Percentiles rank a stretch among this genome's conserved stretches.
Evolutionary conservation across 164 flowering plant genomes (phyloP).

Genomic region (Kalanchoe fedtschenkoi): DNA sequence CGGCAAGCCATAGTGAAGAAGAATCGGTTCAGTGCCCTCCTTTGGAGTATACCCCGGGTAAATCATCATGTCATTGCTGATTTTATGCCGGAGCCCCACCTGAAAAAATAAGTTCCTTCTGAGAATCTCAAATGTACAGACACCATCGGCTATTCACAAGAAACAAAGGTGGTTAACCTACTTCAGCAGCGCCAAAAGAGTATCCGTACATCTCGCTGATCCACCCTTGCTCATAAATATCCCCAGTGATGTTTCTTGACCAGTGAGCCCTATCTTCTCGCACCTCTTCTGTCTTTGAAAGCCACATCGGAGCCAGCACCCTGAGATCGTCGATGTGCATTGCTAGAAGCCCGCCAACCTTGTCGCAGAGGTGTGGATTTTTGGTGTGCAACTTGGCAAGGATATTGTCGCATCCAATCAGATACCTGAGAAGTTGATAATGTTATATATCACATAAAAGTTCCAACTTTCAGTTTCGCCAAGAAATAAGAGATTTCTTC

Average conservation of each 20-base stretch:
- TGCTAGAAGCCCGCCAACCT: constrained; percentile 92
- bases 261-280: constrained; percentile 91
- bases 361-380: constrained; percentile 90
- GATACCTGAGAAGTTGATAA: constrained; percentile 42
- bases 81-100: constrained; percentile 94
- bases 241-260: constrained; percentile 90
- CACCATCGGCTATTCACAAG: background rate
- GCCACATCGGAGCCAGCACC: constrained; percentile 90
- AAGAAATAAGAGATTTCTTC: background rate
- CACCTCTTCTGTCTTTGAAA: constrained; percentile 95
- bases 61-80: constrained; percentile 82
- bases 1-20: constrained; percentile 87
- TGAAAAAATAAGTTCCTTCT: constrained; percentile 20
- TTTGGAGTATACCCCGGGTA: constrained; percentile 89
- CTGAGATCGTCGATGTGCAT: constrained; percentile 97
- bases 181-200: constrained; percentile 99
- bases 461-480: background rate
- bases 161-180: constrained; percentile 22
- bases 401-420: constrained; percentile 90
- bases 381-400: constrained; percentile 79
- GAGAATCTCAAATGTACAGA: background rate
- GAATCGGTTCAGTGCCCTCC: constrained; percentile 75
- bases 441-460: background rate
- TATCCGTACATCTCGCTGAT: constrained; percentile 99
- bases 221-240: constrained; percentile 93